Conservation (phyloP, 1,284 basidiomycete species). For the Trametes pubescens region DNA sequence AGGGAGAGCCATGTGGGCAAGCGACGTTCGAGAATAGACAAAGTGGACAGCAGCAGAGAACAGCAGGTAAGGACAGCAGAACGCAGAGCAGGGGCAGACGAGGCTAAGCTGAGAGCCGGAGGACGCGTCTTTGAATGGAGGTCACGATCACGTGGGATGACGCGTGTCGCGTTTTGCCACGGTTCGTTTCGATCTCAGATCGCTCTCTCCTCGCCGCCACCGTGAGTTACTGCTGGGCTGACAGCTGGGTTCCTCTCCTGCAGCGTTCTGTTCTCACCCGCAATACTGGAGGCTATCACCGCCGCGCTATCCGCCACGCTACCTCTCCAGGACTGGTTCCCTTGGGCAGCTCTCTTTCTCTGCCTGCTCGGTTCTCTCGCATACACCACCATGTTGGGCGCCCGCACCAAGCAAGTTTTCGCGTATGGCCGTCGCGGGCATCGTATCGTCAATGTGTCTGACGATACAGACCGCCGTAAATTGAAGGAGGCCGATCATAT, state of each 20-base stretch:
- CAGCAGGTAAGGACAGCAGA: too few species aligned
- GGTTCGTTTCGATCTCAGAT: conserved; percentile 32
- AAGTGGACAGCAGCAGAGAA: too few species aligned
- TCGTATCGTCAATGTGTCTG: conserved; percentile 65
- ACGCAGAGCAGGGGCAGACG: too few species aligned
- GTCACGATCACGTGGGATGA: conserved; percentile 31
- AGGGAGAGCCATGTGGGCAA: conserved; percentile 62
- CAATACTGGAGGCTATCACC: not conserved
- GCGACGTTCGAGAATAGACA: too few species aligned
- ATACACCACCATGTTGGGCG: conserved; percentile 52
- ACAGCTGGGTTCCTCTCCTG: not conserved
- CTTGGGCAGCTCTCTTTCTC: conserved; percentile 25
- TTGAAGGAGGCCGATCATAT: conserved; percentile 5
- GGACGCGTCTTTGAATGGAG: conserved; percentile 12
- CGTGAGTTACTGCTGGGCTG: not conserved
- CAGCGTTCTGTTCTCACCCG: not conserved
- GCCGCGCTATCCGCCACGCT: conserved; percentile 7
- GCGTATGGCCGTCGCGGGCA: conserved; percentile 73
- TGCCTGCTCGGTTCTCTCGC: conserved; percentile 20
- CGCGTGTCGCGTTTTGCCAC: conserved; percentile 35
- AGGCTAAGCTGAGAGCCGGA: too few species aligned
- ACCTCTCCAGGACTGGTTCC: conserved; percentile 6
- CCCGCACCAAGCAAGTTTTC: conserved; percentile 73
- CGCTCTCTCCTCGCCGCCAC: not conserved
- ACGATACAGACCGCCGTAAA: conserved; percentile 38